These are phyloP conservation scores for Phyllosticta paracitricarpa DNA, from an alignment of 2,329 filamentous ascomycete genomes.

Conservation along the genomic window DNA sequence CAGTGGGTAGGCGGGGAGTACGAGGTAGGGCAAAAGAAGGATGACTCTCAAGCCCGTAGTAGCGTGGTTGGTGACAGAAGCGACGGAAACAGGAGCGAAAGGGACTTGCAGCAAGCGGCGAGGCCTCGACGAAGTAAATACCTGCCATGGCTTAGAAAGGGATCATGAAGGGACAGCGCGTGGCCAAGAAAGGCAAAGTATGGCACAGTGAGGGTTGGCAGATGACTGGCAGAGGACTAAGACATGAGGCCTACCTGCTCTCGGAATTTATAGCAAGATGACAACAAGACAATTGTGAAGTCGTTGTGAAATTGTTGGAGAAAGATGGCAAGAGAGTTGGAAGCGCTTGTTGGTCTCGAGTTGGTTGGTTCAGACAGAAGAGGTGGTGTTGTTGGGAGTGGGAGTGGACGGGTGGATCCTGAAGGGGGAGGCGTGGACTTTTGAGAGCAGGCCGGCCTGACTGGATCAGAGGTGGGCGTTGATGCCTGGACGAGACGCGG, in stretches of 20 bases:
- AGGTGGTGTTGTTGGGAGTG: background rate
- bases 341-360: background rate
- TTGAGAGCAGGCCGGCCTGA: background rate
- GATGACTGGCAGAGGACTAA: background rate
- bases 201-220: background rate
- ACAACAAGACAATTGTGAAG: background rate
- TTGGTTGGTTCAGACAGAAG: background rate
- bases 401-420: background rate
- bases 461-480: background rate
- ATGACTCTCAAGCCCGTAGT: background rate
- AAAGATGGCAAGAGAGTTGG: background rate
- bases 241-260: background rate
- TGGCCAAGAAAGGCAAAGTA: background rate
- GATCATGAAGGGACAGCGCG: background rate
- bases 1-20: background rate
- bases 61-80: background rate
- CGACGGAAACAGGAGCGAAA: background rate
- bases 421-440: background rate
- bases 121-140: background rate
- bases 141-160: background rate
- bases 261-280: background rate
- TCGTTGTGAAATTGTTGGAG: background rate
- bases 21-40: background rate
- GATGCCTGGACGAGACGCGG: background rate
- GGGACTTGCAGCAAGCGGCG: background rate